Conservation (phyloP, 768 basidiomycete genomes). For the Boletus patriciae region DNA sequence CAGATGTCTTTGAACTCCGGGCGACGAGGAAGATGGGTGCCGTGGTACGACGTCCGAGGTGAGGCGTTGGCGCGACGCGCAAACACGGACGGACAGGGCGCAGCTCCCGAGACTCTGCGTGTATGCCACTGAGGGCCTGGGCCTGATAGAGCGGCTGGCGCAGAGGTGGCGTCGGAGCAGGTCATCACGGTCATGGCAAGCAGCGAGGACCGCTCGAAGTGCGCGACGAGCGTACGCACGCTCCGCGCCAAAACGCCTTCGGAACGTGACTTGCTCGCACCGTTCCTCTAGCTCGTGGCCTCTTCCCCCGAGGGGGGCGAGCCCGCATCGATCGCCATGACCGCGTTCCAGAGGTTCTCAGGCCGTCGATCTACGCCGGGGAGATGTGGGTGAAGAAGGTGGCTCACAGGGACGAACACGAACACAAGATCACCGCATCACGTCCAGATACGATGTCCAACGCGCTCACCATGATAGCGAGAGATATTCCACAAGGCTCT, state of each 20-base stretch:
- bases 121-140: not conserved
- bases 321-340: not conserved
- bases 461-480: not conserved
- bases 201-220: not conserved
- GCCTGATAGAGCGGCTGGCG: no score
- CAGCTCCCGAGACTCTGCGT: no score
- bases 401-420: not conserved
- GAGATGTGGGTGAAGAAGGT: conserved; percentile 7
- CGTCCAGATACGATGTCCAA: not conserved
- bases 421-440: not conserved
- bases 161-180: no score
- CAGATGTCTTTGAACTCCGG: not conserved
- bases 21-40: not conserved
- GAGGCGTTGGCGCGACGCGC: no score
- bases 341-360: not conserved
- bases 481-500: not conserved
- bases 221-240: not conserved
- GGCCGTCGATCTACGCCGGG: conserved; percentile 1
- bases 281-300: not conserved
- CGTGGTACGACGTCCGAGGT: no score
- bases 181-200: not conserved
- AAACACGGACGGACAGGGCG: no score
- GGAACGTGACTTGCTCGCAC: not conserved
- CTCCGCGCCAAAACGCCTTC: not conserved
- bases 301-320: not conserved